Evolutionary conservation across 768 basidiomycete species (phyloP), one percentile per base, ranked within the genome.

Genomic region (Mycena latifolia): DNA sequence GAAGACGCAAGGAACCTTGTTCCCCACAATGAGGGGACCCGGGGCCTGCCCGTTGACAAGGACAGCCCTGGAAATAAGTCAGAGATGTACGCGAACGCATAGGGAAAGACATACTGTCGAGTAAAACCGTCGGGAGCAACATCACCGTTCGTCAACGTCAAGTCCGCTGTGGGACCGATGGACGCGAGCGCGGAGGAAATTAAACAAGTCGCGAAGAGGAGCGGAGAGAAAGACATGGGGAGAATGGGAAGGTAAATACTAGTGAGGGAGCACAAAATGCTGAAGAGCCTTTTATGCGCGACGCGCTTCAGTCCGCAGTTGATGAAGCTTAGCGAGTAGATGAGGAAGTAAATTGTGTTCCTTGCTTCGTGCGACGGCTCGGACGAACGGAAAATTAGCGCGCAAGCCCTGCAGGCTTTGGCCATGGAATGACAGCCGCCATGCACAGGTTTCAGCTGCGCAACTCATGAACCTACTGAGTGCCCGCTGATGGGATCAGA

Each of bases 111-210:
- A 14, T 35, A 35, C 64, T 61, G 60, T 20, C 63, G 55, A 18
- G 59, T 53, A 29, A 65, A 65, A 15, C 68, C 63, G 58, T 65
- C 68, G 3, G 68, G 68, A 9, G 68, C 6, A 24, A 69, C 51
- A 7, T 57, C 55, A 24, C 51, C 64, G 47, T 65, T 57, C 6
- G 55, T 47, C 12, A 69, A 39, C 14, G 64, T 65, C 18, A 69
- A n/a, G 27, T 65, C 63, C 5, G 58, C 68, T 1, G 61, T 63
- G 17, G 68, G 64, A 15, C 68, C 68, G n/a, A 69, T 28, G 24
- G 68, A 53, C 17, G 68, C 68, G 37, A 68, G 47, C 22, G n/a
- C 46, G 24, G 66, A 39, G 12, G 66, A 53, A 55, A 55, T 55
- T 31, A 68, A 55, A 35, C 33, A 35, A 1, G 37, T 47, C 5